Percentiles rank a stretch among this genome's conserved stretches.
Evolutionary conservation across 768 basidiomycete species (phyloP).

Genomic region (Tephrocybe sp.): DNA sequence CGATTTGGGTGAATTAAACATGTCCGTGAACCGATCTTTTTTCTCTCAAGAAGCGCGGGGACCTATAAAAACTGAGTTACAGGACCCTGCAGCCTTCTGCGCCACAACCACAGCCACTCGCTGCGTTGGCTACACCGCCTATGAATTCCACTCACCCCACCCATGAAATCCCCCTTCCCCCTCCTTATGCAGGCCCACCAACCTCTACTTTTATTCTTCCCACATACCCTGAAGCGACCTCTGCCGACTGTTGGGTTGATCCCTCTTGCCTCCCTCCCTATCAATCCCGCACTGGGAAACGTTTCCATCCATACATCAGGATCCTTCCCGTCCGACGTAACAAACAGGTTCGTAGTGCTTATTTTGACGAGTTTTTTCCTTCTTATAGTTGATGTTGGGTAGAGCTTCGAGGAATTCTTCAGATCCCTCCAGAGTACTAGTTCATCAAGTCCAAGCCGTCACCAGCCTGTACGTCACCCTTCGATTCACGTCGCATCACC

Average conservation of each 20-base stretch:
- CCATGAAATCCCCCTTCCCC: not conserved
- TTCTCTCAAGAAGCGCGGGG: slow-evolving; percentile 7
- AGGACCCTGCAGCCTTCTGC: not conserved
- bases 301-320: slow-evolving; percentile 14
- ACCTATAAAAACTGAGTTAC: not conserved
- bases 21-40: too few relatives aligned
- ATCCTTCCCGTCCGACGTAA: slow-evolving; percentile 1
- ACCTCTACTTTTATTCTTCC: not conserved
- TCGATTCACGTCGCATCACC: too few relatives aligned
- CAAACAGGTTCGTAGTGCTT: not conserved
- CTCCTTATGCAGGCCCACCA: not conserved
- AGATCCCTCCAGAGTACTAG: slow-evolving; percentile 4
- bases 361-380: not conserved
- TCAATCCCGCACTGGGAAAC: slow-evolving; percentile 6
- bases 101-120: not conserved
- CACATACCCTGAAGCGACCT: slow-evolving; percentile 7
- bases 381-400: not conserved
- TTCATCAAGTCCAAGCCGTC: too few relatives aligned
- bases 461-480: too few relatives aligned
- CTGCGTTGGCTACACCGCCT: too few relatives aligned
- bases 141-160: not conserved
- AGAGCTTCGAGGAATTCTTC: slow-evolving; percentile 3
- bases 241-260: slow-evolving; percentile 7
- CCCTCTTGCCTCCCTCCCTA: slow-evolving; percentile 15
- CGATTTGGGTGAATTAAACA: too few relatives aligned